A percentile compares a stretch with the other conserved stretches of the same genome.
Conservation (phyloP, 345 rosid species). For the Populus davidiana region DNA sequence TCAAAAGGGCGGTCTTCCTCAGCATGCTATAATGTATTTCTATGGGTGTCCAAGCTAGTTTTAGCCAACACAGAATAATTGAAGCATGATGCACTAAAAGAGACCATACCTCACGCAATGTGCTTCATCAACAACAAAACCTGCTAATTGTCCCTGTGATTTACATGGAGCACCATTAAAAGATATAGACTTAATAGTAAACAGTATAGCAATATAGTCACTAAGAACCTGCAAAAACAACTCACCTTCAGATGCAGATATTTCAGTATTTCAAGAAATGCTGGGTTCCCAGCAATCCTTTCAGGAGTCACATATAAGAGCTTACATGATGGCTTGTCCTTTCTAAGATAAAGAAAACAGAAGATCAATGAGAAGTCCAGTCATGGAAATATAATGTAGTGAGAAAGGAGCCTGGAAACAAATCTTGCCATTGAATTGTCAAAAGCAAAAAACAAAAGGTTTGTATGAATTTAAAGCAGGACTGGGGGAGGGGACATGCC, state of each 20-base stretch:
- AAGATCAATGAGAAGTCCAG: constrained; percentile 7
- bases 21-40: neutral
- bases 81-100: neutral
- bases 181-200: neutral
- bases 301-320: constrained; percentile 93
- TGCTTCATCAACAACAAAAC: constrained; percentile 91
- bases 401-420: neutral
- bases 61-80: neutral
- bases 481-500: constrained; percentile 29
- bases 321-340: constrained; percentile 77
- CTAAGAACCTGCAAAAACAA: constrained; percentile 1
- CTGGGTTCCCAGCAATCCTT: constrained; percentile 68
- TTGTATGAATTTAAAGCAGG: neutral
- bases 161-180: neutral
- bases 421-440: neutral
- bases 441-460: neutral
- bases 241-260: constrained; percentile 62
- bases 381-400: neutral
- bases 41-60: neutral
- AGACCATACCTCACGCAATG: constrained; percentile 77
- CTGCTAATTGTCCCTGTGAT: constrained; percentile 64
- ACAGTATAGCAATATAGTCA: neutral
- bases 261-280: constrained; percentile 58
- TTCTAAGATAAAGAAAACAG: constrained; percentile 35
- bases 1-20: neutral